Conservation (phyloP, 345 rosid species). For the Brassica carinata region DNA sequence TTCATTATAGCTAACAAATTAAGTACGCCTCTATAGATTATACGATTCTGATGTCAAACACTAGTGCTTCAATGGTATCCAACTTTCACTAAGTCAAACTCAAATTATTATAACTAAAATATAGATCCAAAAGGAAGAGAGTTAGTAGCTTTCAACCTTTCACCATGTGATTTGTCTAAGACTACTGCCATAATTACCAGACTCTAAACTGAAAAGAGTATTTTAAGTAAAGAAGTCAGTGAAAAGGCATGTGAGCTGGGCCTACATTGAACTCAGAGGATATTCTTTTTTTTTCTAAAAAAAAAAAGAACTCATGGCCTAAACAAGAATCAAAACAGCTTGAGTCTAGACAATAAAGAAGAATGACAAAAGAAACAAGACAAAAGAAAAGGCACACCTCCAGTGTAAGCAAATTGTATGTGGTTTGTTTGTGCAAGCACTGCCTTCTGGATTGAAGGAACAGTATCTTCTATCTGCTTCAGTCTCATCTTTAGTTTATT, state of each 20-base stretch:
- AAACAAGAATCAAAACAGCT: slow-evolving; percentile 27
- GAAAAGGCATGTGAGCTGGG: slow-evolving; percentile 41
- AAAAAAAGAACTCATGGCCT: slow-evolving; percentile 22
- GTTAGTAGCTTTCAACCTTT: not conserved
- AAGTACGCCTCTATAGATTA: not conserved
- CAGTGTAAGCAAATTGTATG: slow-evolving; percentile 87
- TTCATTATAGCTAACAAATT: not conserved
- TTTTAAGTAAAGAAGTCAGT: slow-evolving; percentile 40
- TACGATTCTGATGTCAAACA: not conserved
- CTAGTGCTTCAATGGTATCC: slow-evolving; percentile 8
- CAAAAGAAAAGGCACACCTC: slow-evolving; percentile 65
- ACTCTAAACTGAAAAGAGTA: slow-evolving; percentile 17
- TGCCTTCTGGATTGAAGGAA: slow-evolving; percentile 77
- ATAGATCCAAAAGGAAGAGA: slow-evolving; percentile 23
- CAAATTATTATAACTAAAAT: not conserved
- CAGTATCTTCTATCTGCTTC: slow-evolving; percentile 70
- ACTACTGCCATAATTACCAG: not conserved
- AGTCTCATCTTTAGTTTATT: slow-evolving; percentile 67
- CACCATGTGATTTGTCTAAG: slow-evolving; percentile 21
- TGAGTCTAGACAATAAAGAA: slow-evolving; percentile 38
- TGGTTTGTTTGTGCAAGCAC: slow-evolving; percentile 79
- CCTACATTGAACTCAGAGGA: slow-evolving; percentile 28
- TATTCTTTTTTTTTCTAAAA: slow-evolving; percentile 33
- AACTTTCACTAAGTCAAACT: not conserved
- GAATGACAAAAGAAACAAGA: slow-evolving; percentile 52